Conservation (phyloP, 768 basidiomycete species). For the Collybia sordida region DNA sequence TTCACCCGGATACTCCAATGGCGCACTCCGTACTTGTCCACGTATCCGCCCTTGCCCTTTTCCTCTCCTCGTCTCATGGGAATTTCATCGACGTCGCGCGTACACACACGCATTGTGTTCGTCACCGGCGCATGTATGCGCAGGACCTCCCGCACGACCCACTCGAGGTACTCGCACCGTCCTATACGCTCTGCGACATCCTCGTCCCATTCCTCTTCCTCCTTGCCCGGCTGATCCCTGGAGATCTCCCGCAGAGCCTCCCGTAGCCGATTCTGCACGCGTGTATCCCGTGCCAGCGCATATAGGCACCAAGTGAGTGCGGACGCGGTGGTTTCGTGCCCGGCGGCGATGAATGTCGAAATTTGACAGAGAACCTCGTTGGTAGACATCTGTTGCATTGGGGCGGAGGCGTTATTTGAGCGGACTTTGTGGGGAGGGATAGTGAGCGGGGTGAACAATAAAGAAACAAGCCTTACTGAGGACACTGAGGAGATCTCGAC, state of each 20-base stretch:
- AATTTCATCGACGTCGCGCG: slow-evolving; percentile 14
- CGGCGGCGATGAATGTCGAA: slow-evolving; percentile 62
- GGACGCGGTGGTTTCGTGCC: slow-evolving; percentile 62
- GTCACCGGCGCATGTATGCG: slow-evolving; percentile 57
- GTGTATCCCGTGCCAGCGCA: slow-evolving; percentile 43
- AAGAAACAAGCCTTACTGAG: slow-evolving; percentile 36
- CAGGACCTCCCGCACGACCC: slow-evolving; percentile 57
- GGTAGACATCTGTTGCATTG: slow-evolving; percentile 49
- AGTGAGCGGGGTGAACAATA: background rate
- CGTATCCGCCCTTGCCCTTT: slow-evolving; percentile 9
- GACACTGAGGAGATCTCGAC: slow-evolving; percentile 56
- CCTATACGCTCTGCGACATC: slow-evolving; percentile 27
- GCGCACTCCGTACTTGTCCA: slow-evolving; percentile 28
- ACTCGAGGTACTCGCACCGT: slow-evolving; percentile 57
- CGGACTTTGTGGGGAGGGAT: slow-evolving; percentile 40
- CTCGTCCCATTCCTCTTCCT: slow-evolving; percentile 10
- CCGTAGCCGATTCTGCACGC: slow-evolving; percentile 47
- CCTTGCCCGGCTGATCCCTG: slow-evolving; percentile 17
- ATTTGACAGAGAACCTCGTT: slow-evolving; percentile 64
- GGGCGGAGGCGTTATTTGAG: slow-evolving; percentile 49
- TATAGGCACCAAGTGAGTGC: slow-evolving; percentile 66
- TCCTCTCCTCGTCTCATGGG: background rate
- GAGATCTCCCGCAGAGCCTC: slow-evolving; percentile 34
- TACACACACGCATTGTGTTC: slow-evolving; percentile 57
- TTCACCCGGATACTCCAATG: slow-evolving; percentile 35